Evolutionary conservation across 2,329 filamentous ascomycete genomes (phyloP), one percentile per base, ranked within the genome.

Genomic region (Sclerotiophoma versabilis): DNA sequence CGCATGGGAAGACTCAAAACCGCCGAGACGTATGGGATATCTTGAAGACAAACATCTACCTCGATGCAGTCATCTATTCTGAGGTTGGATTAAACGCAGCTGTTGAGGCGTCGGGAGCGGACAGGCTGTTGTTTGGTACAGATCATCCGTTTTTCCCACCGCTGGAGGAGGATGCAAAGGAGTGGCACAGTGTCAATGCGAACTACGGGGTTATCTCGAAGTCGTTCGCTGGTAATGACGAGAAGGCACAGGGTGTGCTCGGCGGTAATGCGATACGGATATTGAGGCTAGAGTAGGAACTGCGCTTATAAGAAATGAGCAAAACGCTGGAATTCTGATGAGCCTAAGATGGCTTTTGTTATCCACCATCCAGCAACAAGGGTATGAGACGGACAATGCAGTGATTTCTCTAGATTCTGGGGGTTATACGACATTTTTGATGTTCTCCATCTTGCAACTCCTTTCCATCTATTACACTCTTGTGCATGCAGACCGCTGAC

Each of bases 141-240:
- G 90, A 93, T 70, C 89, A 93, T 72, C 90, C 90, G 0, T 93
- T 93, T 77, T 93, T 93, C 74, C 90, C 90, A n/a, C 90, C 90
- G 0, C 75, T 92, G 15, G 82, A 81, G 26, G 80, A 77, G 29
- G 84, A 87, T 43, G 85, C 86, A 53, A 83, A 81, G 30, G 82
- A 87, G 64, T 92, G 89, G 88, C 82, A 87, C 65, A 91, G 88
- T 68, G 87, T 91, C 3, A 83, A 77, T 46, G 79, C 80, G 30
- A 87, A 86, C 59, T 81, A 80, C 57, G 64, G 77, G 5, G 85
- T 85, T 5, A 84, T 88, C n/a, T 71, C 77, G 14, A 77, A 75
- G 9, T 80, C 83, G 0, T 79, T 86, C 30, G 79, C 75, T 34
- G 78, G 54, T 1, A 62, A 80, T 4, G 77, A 77, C 12, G 67